Base-by-base conservation (phyloP, 2,329 filamentous ascomycete species). In the Exophiala bonariae region DNA sequence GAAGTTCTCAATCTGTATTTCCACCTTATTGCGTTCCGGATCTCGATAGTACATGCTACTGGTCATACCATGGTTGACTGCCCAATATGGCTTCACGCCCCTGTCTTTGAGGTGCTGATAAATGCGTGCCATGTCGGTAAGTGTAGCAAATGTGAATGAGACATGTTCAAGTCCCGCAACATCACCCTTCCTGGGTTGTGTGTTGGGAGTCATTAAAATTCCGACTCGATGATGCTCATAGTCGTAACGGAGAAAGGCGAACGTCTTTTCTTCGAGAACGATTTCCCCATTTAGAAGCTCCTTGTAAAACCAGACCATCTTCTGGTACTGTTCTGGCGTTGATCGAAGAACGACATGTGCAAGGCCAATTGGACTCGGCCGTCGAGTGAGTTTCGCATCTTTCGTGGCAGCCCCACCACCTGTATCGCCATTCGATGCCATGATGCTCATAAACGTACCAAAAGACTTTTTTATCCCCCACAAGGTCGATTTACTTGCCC, bases 31-130 rank as follows among this genome's bases (percentile, higher is more conserved):
- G n/a, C 72, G 69, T 55, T 78, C 73, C 5, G 73, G 74, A 56
- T 77, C 74, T 6, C 52, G 46, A 55, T 77, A 77, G 57, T 77
- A 77, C 30, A 77, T 69, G 53, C 65, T 69, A 0, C 63, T 71
- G 1, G 69, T 76, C 1, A 65, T 63, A 3, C 75, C 74, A 56
- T 78, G 74, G 54, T 78, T 74, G 23, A 74, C 62, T 47, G 59
- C 66, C 70, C 70, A 74, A 3, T 62, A 22, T 0, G 75, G 74
- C 39, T 26, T 13, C 6, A 34, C 17, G n/a, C 32, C 32, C n/a
- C 8, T 8, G 17, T 14, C 32, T 18, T 34, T 34, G 23, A 57
- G 6, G 50, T 70, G 62, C 28, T 52, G 49, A 54, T 74, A 75
- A 3, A 67, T 60, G 2, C 56, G 41, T 4, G 63, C 16, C 10